Percentiles rank a stretch among this genome's conserved stretches.
phyloP scores from a whole-genome alignment of 129 eudicot species.

The Flaveria sonorensis region DNA sequence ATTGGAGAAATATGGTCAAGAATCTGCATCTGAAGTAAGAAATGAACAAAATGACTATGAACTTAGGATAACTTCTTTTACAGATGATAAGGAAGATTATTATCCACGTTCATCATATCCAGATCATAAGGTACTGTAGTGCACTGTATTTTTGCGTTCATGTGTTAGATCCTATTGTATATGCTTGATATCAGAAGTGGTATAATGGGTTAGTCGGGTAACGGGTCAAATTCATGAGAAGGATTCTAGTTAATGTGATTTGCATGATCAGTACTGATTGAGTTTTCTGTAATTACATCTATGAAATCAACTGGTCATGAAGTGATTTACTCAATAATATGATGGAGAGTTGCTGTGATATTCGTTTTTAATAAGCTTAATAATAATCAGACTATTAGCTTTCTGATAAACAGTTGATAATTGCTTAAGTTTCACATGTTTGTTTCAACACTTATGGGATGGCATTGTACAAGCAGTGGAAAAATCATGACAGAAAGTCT shows the following conservation, averaged over 20 bases:
- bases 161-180: slow-evolving; percentile 7
- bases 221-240: no score
- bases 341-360: background rate
- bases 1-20: slow-evolving; percentile 54
- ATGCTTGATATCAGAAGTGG: background rate
- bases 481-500: no score
- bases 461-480: no score
- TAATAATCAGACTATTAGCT: no score
- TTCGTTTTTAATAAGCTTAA: slow-evolving; percentile 12
- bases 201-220: background rate
- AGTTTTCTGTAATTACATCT: background rate
- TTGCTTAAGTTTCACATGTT: no score
- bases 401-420: no score
- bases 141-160: background rate
- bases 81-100: slow-evolving; percentile 61
- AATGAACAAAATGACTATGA: no score
- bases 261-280: background rate
- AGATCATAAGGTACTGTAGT: slow-evolving; percentile 45
- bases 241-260: background rate
- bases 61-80: slow-evolving; percentile 65
- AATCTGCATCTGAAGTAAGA: slow-evolving; percentile 45
- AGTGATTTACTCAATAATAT: background rate
- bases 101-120: slow-evolving; percentile 50
- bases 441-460: no score
- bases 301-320: background rate